These are phyloP conservation scores for Samsoniella hepiali DNA, from an alignment of 2,329 filamentous ascomycete genomes.

Conservation along the genomic window DNA sequence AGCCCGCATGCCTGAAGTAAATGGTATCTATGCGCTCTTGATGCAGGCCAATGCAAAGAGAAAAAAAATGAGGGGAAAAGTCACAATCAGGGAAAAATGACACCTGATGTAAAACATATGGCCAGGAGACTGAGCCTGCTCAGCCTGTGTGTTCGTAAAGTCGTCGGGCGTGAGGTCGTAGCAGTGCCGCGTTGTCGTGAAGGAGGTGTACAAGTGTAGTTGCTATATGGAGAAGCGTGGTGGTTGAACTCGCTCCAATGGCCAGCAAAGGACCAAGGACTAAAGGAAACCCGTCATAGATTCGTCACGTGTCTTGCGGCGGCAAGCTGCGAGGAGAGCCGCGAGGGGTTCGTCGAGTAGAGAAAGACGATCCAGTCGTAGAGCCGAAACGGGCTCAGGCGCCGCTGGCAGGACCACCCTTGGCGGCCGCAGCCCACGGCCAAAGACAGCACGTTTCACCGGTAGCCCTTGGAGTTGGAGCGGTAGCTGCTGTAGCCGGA, in stretches of 20 bases:
- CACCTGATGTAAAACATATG: background rate
- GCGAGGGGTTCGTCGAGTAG: slow-evolving; percentile 46
- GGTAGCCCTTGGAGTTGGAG: slow-evolving; percentile 44
- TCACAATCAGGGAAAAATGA: no score
- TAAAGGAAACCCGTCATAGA: background rate
- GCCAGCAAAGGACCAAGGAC: no score
- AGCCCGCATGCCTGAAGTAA: background rate
- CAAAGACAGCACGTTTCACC: slow-evolving; percentile 29
- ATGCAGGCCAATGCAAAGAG: no score
- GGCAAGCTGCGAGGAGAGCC: slow-evolving; percentile 46
- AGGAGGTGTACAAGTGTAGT: background rate
- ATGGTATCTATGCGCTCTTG: slow-evolving; percentile 1
- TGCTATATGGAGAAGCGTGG: background rate
- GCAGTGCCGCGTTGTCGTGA: background rate
- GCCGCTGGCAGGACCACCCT: slow-evolving; percentile 29
- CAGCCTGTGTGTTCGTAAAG: background rate
- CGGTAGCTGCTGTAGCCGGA: slow-evolving; percentile 51
- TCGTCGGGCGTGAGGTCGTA: background rate
- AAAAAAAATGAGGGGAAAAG: background rate
- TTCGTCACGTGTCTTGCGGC: slow-evolving; percentile 4
- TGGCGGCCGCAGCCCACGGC: slow-evolving; percentile 43
- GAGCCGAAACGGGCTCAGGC: slow-evolving; percentile 40
- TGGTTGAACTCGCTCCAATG: background rate
- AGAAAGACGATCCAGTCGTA: slow-evolving; percentile 47
- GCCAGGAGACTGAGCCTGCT: background rate